Percentiles rank a stretch among this genome's conserved stretches.
These are phyloP conservation scores for Arthrobotrys conoides DNA, from an alignment of 2,329 filamentous ascomycete species.

Conservation along the genomic window DNA sequence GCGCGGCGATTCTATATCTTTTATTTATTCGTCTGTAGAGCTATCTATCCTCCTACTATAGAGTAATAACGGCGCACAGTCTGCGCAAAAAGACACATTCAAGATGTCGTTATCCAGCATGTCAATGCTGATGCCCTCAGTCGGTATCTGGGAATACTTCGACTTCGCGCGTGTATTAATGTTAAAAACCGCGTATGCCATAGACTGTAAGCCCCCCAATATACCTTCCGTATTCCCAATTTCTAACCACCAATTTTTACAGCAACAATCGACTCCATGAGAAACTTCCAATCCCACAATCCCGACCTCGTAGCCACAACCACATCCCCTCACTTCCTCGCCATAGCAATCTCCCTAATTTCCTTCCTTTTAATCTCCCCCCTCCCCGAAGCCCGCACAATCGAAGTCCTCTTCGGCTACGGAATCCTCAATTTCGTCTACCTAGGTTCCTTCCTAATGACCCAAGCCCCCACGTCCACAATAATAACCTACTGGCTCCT, in stretches of 20 bases:
- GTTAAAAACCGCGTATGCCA: conserved; percentile 2
- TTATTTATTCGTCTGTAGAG: conserved; percentile 6
- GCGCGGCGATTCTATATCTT: conserved; percentile 11
- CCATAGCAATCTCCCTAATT: conserved; percentile 5
- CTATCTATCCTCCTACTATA: background rate
- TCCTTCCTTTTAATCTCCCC: conserved; percentile 26
- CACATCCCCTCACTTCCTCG: conserved; percentile 38
- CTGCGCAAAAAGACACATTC: background rate
- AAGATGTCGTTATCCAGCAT: conserved; percentile 55
- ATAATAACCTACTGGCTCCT: conserved; percentile 38
- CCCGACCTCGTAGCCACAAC: conserved; percentile 29
- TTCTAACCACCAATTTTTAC: background rate
- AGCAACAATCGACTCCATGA: conserved; percentile 19
- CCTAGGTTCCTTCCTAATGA: conserved; percentile 27
- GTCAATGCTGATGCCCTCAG: conserved; percentile 41
- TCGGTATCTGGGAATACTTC: conserved; percentile 42
- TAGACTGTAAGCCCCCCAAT: conserved; percentile 25
- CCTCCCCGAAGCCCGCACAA: conserved; percentile 18
- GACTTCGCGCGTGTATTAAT: conserved; percentile 30
- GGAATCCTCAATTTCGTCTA: conserved; percentile 48
- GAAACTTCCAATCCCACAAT: conserved; percentile 31
- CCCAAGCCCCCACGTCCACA: conserved; percentile 10
- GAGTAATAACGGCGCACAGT: conserved; percentile 4
- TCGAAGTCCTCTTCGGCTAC: conserved; percentile 52
- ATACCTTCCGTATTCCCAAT: background rate